These are phyloP conservation scores for Neonectria sp. DNA, from an alignment of 2,329 filamentous ascomycete genomes.

Conservation along the genomic window DNA sequence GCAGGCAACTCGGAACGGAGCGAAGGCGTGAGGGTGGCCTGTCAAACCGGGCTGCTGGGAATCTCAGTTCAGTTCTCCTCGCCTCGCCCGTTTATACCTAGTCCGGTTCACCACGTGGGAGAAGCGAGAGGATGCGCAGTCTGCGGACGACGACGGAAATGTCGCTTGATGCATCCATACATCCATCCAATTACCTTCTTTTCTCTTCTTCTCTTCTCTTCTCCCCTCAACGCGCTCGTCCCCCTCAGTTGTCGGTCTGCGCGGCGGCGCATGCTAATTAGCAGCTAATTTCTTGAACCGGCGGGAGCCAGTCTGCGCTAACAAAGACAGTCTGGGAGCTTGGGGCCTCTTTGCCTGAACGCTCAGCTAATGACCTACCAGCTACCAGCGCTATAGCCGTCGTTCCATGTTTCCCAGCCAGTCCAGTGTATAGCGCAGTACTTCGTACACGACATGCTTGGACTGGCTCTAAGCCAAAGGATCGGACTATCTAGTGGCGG, in stretches of 20 bases:
- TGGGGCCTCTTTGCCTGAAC: constrained; percentile 19
- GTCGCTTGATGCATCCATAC: not conserved
- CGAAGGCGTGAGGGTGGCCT: not conserved
- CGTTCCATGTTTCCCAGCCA: too few relatives aligned
- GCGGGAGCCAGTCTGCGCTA: constrained; percentile 3
- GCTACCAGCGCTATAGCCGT: constrained; percentile 11
- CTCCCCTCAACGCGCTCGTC: not conserved
- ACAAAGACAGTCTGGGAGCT: constrained; percentile 9
- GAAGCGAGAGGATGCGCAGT: not conserved
- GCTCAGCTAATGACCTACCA: constrained; percentile 4
- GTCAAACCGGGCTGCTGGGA: constrained; percentile 4
- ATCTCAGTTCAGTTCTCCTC: not conserved
- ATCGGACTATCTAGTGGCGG: not conserved
- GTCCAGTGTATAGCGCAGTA: not conserved
- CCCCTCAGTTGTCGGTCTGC: constrained; percentile 7
- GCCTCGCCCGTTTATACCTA: not conserved
- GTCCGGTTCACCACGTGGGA: constrained; percentile 17
- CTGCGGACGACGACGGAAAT: not conserved
- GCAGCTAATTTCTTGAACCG: not conserved
- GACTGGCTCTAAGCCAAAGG: not conserved
- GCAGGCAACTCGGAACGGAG: not conserved
- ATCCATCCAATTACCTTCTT: not conserved
- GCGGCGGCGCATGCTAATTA: constrained; percentile 1
- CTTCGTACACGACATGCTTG: not conserved
- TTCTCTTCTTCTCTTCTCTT: not conserved